Evolutionary conservation across 169 alveolate species (phyloP).

Genomic region (Cryptosporidium viatorum): DNA sequence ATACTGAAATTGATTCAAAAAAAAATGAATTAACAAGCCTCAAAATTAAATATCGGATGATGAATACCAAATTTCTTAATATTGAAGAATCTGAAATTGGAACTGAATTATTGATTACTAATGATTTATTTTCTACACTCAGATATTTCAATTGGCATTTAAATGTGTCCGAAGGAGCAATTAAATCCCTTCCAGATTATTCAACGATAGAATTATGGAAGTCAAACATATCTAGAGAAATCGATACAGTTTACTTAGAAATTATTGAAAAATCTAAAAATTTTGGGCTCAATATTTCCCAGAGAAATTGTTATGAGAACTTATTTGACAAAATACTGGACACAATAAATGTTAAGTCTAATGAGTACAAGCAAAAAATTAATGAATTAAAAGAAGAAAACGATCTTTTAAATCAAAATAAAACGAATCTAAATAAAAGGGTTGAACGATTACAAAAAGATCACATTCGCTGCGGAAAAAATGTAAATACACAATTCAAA

Average conservation of each 20-base stretch:
- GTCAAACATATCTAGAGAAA: background rate
- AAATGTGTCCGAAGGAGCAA: background rate
- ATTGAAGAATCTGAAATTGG: background rate
- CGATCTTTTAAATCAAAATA: constrained; percentile 6
- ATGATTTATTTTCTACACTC: background rate
- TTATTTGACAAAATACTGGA: background rate
- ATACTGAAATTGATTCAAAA: background rate
- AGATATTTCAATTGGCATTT: constrained; percentile 15
- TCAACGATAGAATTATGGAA: constrained; percentile 20
- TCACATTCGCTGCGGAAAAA: constrained; percentile 47
- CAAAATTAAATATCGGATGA: background rate
- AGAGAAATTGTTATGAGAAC: background rate
- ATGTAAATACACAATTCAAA: constrained; percentile 28
- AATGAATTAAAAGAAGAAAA: constrained; percentile 35
- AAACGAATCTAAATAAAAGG: constrained; percentile 26
- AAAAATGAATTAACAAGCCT: background rate
- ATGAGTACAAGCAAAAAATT: background rate
- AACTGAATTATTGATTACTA: background rate
- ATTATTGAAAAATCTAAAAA: background rate
- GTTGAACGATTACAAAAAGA: constrained; percentile 37
- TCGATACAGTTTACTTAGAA: constrained; percentile 8
- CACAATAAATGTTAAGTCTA: background rate
- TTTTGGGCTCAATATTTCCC: background rate
- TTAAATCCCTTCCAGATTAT: background rate
- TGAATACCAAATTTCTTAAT: background rate